These are phyloP conservation scores for Wallemia ichthyophaga DNA, from an alignment of 1,284 basidiomycete genomes.

Conservation along the genomic window DNA sequence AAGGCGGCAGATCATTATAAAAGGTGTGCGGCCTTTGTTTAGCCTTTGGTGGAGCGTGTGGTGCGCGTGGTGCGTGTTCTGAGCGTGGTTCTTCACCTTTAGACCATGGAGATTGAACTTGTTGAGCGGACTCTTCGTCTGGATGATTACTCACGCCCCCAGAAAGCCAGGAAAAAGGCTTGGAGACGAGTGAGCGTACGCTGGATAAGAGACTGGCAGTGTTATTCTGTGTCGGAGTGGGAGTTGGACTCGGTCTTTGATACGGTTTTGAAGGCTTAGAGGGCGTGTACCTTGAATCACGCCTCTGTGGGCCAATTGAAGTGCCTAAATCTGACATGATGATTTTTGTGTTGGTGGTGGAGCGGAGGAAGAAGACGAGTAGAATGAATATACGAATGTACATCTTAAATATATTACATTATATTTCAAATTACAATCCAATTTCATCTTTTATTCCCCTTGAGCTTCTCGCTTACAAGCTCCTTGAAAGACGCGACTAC, in stretches of 20 bases:
- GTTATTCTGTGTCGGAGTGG: background rate
- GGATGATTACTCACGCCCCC: background rate
- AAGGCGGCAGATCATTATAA: background rate
- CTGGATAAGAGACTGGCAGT: background rate
- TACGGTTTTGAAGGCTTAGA: background rate
- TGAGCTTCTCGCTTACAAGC: slow-evolving; percentile 21
- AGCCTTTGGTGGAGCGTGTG: background rate
- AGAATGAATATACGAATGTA: too few relatives aligned
- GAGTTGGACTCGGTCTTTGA: background rate
- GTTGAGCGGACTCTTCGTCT: background rate
- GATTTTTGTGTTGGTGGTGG: background rate
- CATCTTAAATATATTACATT: too few relatives aligned
- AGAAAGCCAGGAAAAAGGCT: background rate
- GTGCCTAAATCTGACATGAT: background rate
- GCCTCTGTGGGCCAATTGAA: background rate
- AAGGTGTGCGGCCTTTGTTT: background rate
- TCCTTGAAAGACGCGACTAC: slow-evolving; percentile 20
- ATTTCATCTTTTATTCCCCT: background rate
- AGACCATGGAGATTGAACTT: background rate
- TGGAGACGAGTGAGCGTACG: background rate
- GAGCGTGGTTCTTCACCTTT: background rate
- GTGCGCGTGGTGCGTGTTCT: background rate
- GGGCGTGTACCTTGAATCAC: background rate
- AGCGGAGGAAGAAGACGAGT: background rate
- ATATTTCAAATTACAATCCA: too few relatives aligned